These are phyloP conservation scores for Apiotrichum sp. DNA, from an alignment of 1,284 basidiomycete species.

Conservation along the genomic window DNA sequence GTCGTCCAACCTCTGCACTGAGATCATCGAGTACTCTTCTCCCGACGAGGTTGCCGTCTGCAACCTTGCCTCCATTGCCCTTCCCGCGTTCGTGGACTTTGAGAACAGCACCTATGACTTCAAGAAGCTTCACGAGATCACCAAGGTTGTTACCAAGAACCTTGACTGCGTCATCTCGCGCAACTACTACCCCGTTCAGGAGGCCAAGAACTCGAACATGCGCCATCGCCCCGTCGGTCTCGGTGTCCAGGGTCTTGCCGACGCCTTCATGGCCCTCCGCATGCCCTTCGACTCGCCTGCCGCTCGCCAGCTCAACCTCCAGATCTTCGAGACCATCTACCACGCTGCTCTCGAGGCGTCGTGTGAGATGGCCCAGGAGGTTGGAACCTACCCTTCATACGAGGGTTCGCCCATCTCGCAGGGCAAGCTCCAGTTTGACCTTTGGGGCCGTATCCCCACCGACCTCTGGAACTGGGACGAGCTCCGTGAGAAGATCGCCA, in stretches of 20 bases:
- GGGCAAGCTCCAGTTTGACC: conserved; percentile 88
- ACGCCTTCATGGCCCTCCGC: conserved; percentile 95
- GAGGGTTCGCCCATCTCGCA: conserved; percentile 81
- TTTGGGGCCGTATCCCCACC: conserved; percentile 91
- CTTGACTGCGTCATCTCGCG: conserved; percentile 58
- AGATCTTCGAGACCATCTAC: conserved; percentile 99
- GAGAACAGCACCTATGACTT: conserved; percentile 66
- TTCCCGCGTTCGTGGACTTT: conserved; percentile 76
- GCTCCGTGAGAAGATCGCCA: conserved; percentile 83
- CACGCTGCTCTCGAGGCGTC: conserved; percentile 91
- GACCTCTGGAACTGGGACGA: conserved; percentile 91
- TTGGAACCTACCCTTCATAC: conserved; percentile 88
- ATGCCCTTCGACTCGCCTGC: conserved; percentile 90
- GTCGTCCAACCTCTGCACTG: conserved; percentile 97
- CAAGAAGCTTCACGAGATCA: conserved; percentile 86
- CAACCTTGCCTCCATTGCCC: conserved; percentile 95
- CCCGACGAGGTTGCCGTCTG: conserved; percentile 98
- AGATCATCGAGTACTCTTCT: conserved; percentile 97
- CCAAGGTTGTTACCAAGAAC: conserved; percentile 89
- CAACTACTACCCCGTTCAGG: conserved; percentile 76
- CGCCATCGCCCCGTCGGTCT: conserved; percentile 97
- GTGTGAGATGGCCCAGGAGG: conserved; percentile 73
- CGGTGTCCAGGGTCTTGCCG: conserved; percentile 96
- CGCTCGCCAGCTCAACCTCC: conserved; percentile 81
- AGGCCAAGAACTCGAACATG: conserved; percentile 89